These are phyloP conservation scores for Alternaria metachromatica DNA, from an alignment of 2,329 filamentous ascomycete genomes.

Conservation along the genomic window DNA sequence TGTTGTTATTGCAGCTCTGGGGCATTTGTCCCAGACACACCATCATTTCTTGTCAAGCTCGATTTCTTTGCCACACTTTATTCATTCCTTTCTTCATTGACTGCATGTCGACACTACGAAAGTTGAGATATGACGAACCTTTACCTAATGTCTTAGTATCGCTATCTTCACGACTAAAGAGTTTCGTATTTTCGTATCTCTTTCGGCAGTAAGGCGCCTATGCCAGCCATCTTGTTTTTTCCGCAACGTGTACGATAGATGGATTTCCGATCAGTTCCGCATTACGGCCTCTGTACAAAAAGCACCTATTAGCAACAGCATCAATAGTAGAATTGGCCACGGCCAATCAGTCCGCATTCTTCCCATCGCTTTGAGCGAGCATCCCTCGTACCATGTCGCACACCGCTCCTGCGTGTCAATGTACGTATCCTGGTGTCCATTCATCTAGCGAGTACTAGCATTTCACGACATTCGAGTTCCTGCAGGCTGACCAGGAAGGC, in stretches of 20 bases:
- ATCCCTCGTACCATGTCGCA: conserved; percentile 32
- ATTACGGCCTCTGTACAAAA: conserved; percentile 50
- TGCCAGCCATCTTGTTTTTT: conserved; percentile 20
- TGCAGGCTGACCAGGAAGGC: conserved; percentile 38
- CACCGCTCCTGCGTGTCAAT: conserved; percentile 35
- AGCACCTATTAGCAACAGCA: conserved; percentile 43
- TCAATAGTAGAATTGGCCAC: conserved; percentile 35
- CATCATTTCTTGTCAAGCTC: conserved; percentile 19
- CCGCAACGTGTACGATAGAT: conserved; percentile 45
- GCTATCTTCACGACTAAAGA: conserved; percentile 42
- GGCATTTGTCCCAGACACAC: conserved; percentile 17
- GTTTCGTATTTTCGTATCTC: conserved; percentile 13
- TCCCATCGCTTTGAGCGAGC: conserved; percentile 17
- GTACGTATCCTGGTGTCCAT: conserved; percentile 28
- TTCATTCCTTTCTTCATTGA: conserved; percentile 25
- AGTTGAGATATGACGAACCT: conserved; percentile 40
- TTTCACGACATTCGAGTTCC: conserved; percentile 28
- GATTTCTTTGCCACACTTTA: conserved; percentile 27
- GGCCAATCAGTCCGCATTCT: conserved; percentile 24
- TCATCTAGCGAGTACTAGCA: conserved; percentile 25
- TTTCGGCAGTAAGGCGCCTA: conserved; percentile 11
- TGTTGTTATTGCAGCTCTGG: conserved; percentile 12
- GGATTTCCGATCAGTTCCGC: conserved; percentile 24
- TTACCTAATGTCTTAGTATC: conserved; percentile 48
- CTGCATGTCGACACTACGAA: conserved; percentile 38